Evolutionary conservation across 2,329 filamentous ascomycete genomes (phyloP).

Genomic region (Pezicula rhizophila): DNA sequence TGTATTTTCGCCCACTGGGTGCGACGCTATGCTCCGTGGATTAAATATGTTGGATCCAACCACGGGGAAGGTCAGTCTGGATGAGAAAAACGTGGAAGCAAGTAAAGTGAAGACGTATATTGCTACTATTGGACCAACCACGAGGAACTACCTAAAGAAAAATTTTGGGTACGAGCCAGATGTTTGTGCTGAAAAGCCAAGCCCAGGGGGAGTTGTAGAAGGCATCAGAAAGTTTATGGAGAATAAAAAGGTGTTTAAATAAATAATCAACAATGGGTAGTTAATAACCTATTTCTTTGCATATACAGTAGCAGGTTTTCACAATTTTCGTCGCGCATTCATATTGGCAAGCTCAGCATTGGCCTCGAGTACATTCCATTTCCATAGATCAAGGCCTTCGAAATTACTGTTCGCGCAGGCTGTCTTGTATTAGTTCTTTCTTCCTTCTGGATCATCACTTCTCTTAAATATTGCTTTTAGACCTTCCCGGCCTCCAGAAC

Average conservation of each 20-base stretch:
- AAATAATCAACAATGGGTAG: too few relatives aligned
- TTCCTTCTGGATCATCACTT: not conserved
- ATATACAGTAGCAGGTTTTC: too few relatives aligned
- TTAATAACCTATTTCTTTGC: too few relatives aligned
- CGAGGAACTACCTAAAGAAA: conserved; percentile 63
- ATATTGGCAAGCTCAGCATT: too few relatives aligned
- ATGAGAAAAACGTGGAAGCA: conserved; percentile 1
- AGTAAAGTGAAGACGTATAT: conserved; percentile 50
- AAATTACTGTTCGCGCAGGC: too few relatives aligned
- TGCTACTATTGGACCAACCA: conserved; percentile 91
- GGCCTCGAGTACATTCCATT: too few relatives aligned
- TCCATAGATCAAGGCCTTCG: too few relatives aligned
- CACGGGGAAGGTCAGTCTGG: conserved; percentile 32
- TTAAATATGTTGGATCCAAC: conserved; percentile 45
- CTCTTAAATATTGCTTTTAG: not conserved
- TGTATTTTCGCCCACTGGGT: conserved; percentile 64
- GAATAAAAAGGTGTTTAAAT: not conserved
- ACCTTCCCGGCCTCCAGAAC: too few relatives aligned
- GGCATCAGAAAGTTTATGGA: conserved; percentile 47
- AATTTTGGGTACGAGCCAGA: conserved; percentile 65
- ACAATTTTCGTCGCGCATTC: too few relatives aligned
- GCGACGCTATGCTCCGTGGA: conserved; percentile 51
- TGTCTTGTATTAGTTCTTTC: not conserved
- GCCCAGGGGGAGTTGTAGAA: conserved; percentile 68
- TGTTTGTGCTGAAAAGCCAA: conserved; percentile 77